Evolutionary conservation across 352 stramenopile genomes (phyloP).

Genomic region (Phytophthora colocasiae): DNA sequence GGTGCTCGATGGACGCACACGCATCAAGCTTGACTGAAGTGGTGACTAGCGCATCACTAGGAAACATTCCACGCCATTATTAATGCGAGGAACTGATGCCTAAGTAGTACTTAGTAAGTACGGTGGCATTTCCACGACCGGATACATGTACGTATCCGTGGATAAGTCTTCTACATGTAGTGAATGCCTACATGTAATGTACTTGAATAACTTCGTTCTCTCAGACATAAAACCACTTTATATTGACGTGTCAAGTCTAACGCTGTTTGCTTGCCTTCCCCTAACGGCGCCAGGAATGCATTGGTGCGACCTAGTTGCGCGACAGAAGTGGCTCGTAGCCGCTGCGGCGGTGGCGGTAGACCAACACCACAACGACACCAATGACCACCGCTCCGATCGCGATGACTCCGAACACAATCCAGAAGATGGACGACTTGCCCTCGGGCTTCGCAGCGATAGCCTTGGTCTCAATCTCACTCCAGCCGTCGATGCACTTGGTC

Average conservation of each 20-base stretch:
- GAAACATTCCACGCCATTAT: neutral
- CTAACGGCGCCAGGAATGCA: neutral
- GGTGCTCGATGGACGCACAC: slow-evolving; percentile 15
- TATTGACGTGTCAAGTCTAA: slow-evolving; percentile 9
- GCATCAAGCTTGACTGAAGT: slow-evolving; percentile 4
- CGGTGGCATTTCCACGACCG: too few relatives aligned
- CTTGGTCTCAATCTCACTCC: slow-evolving; percentile 31
- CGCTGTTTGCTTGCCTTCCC: neutral
- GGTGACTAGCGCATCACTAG: slow-evolving; percentile 4
- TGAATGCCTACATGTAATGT: neutral
- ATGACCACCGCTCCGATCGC: slow-evolving; percentile 26
- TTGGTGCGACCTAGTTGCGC: slow-evolving; percentile 17
- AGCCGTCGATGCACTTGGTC: slow-evolving; percentile 41
- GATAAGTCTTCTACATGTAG: neutral
- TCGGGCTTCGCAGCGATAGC: slow-evolving; percentile 9
- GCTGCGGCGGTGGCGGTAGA: slow-evolving; percentile 31
- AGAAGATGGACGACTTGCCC: slow-evolving; percentile 29
- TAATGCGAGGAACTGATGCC: neutral
- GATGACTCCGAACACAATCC: slow-evolving; percentile 26
- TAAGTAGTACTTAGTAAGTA: too few relatives aligned
- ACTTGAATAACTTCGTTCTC: too few relatives aligned
- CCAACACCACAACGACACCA: slow-evolving; percentile 25
- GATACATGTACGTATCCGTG: slow-evolving; percentile 4
- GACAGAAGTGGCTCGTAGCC: slow-evolving; percentile 34
- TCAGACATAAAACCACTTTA: slow-evolving; percentile 6